Evolutionary conservation across 2,329 filamentous ascomycete genomes (phyloP).

Genomic region (Penicillium sp.): DNA sequence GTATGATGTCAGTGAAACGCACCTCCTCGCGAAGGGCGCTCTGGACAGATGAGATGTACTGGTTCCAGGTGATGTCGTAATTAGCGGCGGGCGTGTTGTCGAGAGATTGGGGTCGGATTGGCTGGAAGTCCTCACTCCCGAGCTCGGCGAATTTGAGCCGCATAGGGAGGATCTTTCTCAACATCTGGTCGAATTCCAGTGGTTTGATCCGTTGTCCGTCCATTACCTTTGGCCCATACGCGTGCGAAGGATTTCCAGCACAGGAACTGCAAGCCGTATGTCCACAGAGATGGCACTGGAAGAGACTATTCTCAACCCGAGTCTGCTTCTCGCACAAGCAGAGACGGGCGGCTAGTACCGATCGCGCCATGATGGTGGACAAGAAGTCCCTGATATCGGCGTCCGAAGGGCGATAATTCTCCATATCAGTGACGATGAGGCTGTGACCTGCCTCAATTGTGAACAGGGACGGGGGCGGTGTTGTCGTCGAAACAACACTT

Average conservation of each 20-base stretch:
- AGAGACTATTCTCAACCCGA: constrained; percentile 41
- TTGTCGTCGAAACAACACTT: background rate
- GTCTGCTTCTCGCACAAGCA: constrained; percentile 60
- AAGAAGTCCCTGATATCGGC: background rate
- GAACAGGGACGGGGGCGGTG: background rate
- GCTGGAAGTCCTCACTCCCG: constrained; percentile 23
- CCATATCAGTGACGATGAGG: background rate
- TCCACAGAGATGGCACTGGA: constrained; percentile 53
- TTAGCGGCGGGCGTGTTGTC: background rate
- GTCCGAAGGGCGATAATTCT: background rate
- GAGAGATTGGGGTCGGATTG: constrained; percentile 12
- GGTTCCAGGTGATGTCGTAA: constrained; percentile 29
- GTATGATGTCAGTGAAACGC: constrained; percentile 31
- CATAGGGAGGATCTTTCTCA: constrained; percentile 48
- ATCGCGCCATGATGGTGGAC: background rate
- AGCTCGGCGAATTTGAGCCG: constrained; percentile 38
- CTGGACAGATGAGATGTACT: constrained; percentile 34
- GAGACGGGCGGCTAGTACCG: constrained; percentile 35
- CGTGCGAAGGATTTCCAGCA: constrained; percentile 55
- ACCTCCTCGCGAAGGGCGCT: constrained; percentile 28
- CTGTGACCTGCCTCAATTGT: background rate
- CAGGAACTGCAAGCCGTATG: constrained; percentile 59
- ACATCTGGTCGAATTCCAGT: constrained; percentile 44
- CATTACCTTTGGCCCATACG: constrained; percentile 36
- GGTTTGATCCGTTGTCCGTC: constrained; percentile 38